phyloP scores from a whole-genome alignment of 495 filamentous ascomycete genomes.

The Penicillium canescens region DNA sequence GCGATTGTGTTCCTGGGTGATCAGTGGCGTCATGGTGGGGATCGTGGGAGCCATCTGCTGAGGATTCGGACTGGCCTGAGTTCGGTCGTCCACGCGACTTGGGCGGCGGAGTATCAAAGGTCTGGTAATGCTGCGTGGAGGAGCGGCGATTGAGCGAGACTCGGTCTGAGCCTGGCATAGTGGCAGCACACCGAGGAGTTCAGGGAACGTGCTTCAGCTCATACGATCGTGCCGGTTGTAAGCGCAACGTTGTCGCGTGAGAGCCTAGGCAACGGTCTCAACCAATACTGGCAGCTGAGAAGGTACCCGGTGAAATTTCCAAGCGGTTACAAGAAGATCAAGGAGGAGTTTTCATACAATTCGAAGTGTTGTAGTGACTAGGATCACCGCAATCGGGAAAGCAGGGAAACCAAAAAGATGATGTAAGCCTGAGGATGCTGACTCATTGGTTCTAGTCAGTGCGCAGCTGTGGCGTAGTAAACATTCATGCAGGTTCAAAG shows the following conservation, averaged over 20 bases:
- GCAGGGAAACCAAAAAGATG: constrained; percentile 5
- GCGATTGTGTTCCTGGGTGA: constrained; percentile 48
- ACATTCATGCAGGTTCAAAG: background rate
- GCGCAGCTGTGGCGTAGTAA: background rate
- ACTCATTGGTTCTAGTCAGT: constrained; percentile 1
- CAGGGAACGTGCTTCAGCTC: background rate
- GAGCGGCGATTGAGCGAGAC: constrained; percentile 57
- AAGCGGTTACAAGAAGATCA: background rate
- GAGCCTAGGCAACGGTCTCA: background rate
- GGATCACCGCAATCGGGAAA: constrained; percentile 1
- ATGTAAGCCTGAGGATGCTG: constrained; percentile 14
- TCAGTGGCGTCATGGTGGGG: constrained; percentile 30
- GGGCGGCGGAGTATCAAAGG: constrained; percentile 89
- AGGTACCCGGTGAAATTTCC: background rate
- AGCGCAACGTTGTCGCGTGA: constrained; percentile 14
- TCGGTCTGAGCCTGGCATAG: constrained; percentile 32
- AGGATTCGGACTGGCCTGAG: constrained; percentile 47
- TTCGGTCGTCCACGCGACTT: constrained; percentile 69
- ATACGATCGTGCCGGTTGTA: constrained; percentile 11
- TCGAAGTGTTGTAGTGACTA: background rate
- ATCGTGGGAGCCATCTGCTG: constrained; percentile 26
- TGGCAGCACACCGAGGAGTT: constrained; percentile 6
- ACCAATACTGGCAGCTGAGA: background rate
- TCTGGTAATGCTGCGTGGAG: constrained; percentile 84
- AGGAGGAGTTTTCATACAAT: background rate